Base-by-base conservation (phyloP, 257 asterid genomes). In the Thymus quinquecostatus region DNA sequence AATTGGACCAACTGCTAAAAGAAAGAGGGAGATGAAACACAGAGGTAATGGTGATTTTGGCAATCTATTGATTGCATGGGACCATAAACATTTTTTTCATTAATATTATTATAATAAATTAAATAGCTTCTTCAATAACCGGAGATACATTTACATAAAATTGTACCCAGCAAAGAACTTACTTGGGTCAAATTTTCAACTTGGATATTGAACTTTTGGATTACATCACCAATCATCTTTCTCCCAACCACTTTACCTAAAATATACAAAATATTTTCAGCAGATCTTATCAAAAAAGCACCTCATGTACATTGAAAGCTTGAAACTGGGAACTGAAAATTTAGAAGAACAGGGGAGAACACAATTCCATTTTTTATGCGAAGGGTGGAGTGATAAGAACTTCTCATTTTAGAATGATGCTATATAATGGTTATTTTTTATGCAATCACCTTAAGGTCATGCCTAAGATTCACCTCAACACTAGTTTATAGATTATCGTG, bases 141-240 rank as follows among this genome's bases (percentile, higher is more conserved):
- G 53, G 59, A 60, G 63, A 45, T 47, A n/a, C 4, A 60, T 43
- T 54, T 32, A 75, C 53, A 40, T 13, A 28, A 77, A 76, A 58
- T 10, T 41, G 36, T 66, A 66, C 55, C 60, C 28, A 62, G 59
- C 59, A 59, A 21, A 68, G 59, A 65, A 81, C 96, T 86, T 84
- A 93, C 98, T 81, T 93, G 99, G 70, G 99, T 94, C 86, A 94
- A 83, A 79, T 94, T 94, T 80, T 85, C 85, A 77, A 94, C 90
- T 86, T 94, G 99, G 85, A 94, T 94, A 78, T 94, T 94, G 88
- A 91, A 94, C 63, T 80, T 83, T 81, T 83, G 86, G 60, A 82
- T 86, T 53, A 85, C 81, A 73, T 88, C 95, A 61, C 33, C 72
- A 58, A 94, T 73, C 51, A 89, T 91, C 82, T 84, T 91, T 74